Percentiles rank a stretch among this genome's conserved stretches.
Conservation (phyloP, 2,329 filamentous ascomycete species). For the Colletotrichum brevisporum region DNA sequence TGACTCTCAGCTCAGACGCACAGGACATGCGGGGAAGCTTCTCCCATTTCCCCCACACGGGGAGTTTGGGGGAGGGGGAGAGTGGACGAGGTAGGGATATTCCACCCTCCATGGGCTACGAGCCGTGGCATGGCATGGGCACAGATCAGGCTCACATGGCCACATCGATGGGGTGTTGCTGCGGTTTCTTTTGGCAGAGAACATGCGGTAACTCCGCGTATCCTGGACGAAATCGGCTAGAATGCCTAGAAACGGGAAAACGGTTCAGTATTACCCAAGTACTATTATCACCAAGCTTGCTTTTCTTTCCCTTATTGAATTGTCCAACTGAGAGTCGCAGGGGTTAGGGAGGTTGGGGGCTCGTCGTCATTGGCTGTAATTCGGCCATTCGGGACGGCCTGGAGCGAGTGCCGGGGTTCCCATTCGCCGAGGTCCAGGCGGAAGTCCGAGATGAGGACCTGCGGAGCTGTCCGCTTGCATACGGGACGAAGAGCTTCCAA, state of each 20-base stretch:
- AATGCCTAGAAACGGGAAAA: constrained; percentile 12
- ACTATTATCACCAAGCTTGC: background rate
- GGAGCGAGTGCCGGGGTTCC: constrained; percentile 13
- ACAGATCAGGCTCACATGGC: constrained; percentile 20
- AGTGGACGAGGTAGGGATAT: too few relatives aligned
- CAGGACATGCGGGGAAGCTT: constrained; percentile 34
- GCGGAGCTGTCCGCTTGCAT: background rate
- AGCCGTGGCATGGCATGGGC: constrained; percentile 14
- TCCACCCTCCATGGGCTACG: constrained; percentile 5
- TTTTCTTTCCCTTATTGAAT: constrained; percentile 2
- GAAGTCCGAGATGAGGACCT: constrained; percentile 9
- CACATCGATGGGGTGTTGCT: constrained; percentile 22
- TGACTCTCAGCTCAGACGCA: constrained; percentile 2
- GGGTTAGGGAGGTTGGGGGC: constrained; percentile 2
- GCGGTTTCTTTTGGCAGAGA: background rate
- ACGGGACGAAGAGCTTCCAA: background rate
- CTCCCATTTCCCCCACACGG: background rate
- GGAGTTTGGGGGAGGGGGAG: too few relatives aligned
- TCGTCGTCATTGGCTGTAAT: background rate
- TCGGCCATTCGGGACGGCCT: constrained; percentile 33
- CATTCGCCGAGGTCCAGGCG: constrained; percentile 20
- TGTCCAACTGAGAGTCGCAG: too few relatives aligned
- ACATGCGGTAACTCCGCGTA: constrained; percentile 30
- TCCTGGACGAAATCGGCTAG: background rate
- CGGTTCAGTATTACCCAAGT: background rate